These are phyloP conservation scores for Podospora pseudopauciseta DNA, from an alignment of 495 filamentous ascomycete genomes.

Conservation along the genomic window DNA sequence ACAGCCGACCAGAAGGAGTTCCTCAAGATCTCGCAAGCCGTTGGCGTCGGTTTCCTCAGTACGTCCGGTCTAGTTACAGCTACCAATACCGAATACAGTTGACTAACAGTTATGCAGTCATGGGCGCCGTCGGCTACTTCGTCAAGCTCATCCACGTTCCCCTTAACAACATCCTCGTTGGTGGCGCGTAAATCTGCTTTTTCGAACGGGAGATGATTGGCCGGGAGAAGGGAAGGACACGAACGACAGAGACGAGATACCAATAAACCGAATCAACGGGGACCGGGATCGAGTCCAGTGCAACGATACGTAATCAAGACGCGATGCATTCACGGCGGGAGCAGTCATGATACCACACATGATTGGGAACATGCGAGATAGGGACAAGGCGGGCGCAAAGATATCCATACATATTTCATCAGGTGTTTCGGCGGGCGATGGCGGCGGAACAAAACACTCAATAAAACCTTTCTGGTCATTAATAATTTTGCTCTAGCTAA, in stretches of 20 bases:
- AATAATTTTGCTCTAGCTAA: constrained; percentile 10
- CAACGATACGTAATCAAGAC: neutral
- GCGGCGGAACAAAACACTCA: neutral
- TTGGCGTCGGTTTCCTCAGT: constrained; percentile 61
- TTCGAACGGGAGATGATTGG: neutral
- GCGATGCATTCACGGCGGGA: neutral
- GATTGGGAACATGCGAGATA: neutral
- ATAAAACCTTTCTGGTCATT: constrained; percentile 7
- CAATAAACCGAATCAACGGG: neutral
- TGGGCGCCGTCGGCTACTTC: constrained; percentile 71
- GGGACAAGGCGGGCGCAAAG: constrained; percentile 9
- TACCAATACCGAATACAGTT: neutral
- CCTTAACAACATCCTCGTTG: constrained; percentile 48
- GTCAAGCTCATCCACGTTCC: constrained; percentile 71
- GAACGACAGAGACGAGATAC: neutral
- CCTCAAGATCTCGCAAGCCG: constrained; percentile 91
- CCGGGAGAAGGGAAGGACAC: neutral
- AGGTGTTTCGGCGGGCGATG: constrained; percentile 2
- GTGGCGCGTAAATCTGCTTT: constrained; percentile 36
- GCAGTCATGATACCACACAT: neutral
- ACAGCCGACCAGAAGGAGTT: constrained; percentile 77
- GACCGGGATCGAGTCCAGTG: neutral
- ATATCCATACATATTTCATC: constrained; percentile 9
- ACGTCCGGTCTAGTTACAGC: constrained; percentile 2
- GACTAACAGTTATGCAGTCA: constrained; percentile 19